These are phyloP conservation scores for Ustilago nuda DNA, from an alignment of 1,284 basidiomycete species.

Conservation along the genomic window DNA sequence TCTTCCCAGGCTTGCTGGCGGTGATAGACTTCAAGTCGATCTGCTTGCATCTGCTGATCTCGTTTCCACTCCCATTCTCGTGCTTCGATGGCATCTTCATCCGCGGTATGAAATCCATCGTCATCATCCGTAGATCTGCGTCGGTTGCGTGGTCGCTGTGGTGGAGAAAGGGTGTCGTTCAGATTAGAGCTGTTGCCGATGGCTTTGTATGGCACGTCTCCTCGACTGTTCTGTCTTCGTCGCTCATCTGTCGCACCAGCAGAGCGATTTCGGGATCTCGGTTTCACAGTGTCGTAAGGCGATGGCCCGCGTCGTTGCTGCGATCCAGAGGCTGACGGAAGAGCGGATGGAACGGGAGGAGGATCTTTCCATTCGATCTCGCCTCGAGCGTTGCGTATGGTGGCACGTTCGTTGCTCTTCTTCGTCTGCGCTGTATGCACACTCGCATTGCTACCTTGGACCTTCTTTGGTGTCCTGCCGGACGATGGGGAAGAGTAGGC, in stretches of 20 bases:
- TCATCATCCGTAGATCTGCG: conserved; percentile 36
- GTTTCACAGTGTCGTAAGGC: conserved; percentile 14
- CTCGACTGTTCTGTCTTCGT: conserved; percentile 7
- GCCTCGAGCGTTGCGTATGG: conserved; percentile 47
- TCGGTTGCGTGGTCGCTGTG: conserved; percentile 19
- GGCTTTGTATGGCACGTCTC: conserved; percentile 14
- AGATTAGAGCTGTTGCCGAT: conserved; percentile 14
- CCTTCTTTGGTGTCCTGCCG: conserved; percentile 17
- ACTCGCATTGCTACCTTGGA: conserved; percentile 39
- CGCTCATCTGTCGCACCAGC: conserved; percentile 21
- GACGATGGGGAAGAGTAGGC: conserved; percentile 26
- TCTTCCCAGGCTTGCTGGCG: conserved; percentile 38
- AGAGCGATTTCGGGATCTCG: conserved; percentile 20
- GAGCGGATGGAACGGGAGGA: conserved; percentile 7
- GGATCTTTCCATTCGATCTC: conserved; percentile 55
- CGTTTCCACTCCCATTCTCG: conserved; percentile 46
- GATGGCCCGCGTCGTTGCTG: conserved; percentile 20
- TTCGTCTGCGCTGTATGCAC: conserved; percentile 29
- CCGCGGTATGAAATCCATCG: conserved; percentile 45
- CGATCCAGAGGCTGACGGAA: conserved; percentile 10
- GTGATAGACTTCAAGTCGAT: conserved; percentile 31
- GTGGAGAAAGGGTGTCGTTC: conserved; percentile 1
- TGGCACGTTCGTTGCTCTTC: conserved; percentile 27
- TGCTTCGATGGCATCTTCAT: conserved; percentile 43
- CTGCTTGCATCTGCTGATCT: conserved; percentile 38